Percentiles rank a stretch among this genome's conserved stretches.
Evolutionary conservation across 306 rosid species (phyloP).

Genomic region (Cyclanthera cordifolia): DNA sequence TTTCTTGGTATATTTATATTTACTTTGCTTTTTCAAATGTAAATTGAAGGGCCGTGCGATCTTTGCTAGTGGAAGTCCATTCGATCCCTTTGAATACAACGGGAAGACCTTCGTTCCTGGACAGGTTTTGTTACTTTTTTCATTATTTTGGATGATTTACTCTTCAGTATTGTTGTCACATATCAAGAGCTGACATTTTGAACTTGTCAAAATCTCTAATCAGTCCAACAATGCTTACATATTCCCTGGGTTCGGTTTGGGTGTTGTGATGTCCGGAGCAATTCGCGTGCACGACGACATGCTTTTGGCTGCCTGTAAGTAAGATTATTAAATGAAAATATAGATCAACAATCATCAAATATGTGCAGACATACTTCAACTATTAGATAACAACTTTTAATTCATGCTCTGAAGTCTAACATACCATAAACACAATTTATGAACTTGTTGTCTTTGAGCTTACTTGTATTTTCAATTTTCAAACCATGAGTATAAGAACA

Average conservation of each 20-base stretch:
- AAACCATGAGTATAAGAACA: not conserved
- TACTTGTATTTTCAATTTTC: not conserved
- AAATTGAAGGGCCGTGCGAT: conserved; percentile 63
- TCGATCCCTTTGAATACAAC: conserved; percentile 61
- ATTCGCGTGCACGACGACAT: conserved; percentile 82
- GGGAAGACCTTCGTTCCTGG: conserved; percentile 63
- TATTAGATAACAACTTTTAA: not conserved
- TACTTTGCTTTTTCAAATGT: conserved; percentile 9
- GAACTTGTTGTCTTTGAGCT: no score
- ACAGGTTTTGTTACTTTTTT: conserved; percentile 38
- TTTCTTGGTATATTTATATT: not conserved
- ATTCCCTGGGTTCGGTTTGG: conserved; percentile 83
- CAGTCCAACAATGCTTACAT: conserved; percentile 94
- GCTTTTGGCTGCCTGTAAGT: conserved; percentile 94
- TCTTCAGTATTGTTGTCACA: not conserved
- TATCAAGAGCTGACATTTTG: not conserved
- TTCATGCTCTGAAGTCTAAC: no score
- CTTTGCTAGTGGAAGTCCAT: conserved; percentile 91
- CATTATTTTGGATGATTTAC: not conserved
- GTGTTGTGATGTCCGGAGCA: conserved; percentile 78
- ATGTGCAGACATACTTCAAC: not conserved
- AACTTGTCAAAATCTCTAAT: conserved; percentile 14
- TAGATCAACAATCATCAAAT: not conserved
- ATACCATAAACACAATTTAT: not conserved
- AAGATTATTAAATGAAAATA: not conserved